Base-by-base conservation (phyloP, 345 rosid species). In the Camelina sativa region DNA sequence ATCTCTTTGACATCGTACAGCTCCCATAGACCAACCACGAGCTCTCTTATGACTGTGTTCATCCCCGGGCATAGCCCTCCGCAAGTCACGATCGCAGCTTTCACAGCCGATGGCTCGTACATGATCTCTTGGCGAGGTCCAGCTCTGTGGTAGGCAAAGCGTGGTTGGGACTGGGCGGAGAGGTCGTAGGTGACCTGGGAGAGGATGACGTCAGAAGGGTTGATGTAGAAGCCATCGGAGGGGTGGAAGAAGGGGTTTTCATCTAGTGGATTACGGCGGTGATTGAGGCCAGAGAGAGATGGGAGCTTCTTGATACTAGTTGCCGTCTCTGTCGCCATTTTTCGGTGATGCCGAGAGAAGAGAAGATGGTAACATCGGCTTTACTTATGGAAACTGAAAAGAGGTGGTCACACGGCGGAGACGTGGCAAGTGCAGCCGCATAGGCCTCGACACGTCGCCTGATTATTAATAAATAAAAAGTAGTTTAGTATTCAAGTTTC, bases 31-130 rank as follows among this genome's bases (percentile, higher is more conserved):
- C 91, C 97, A 32, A 87, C 87, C 57, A 91, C 95, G 7, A 94
- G 87, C 76, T 94, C 98, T 76, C 97, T 84, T 17, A 91, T 80
- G 66, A 91, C 97, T 2, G 96, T 91, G 82, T 94, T 91, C 86
- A 84, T 72, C 32, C 97, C 98, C 7, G 97, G 98, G 65, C 98
- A 94, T 19, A 94, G 80, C 15, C 98, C 98, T 4, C 96, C 98
- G 41, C 96, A 91, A 0, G 93, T 88, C 22, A 94, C 97, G 20
- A 90, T 89, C 8, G 91, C 95, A 3, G 83, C 97, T 62, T 83
- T 82, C 5, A 80, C 80, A 10, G 16, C 19, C 5, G 71, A 41
- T 1, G 88, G 84, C 41, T 88, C 85, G 35, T 86, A 93, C 46
- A 72, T 47, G 57, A 93, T 80, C 6, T 81, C 74, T 32, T 77